phyloP scores from a whole-genome alignment of 345 rosid species.

The Viola odorata region DNA sequence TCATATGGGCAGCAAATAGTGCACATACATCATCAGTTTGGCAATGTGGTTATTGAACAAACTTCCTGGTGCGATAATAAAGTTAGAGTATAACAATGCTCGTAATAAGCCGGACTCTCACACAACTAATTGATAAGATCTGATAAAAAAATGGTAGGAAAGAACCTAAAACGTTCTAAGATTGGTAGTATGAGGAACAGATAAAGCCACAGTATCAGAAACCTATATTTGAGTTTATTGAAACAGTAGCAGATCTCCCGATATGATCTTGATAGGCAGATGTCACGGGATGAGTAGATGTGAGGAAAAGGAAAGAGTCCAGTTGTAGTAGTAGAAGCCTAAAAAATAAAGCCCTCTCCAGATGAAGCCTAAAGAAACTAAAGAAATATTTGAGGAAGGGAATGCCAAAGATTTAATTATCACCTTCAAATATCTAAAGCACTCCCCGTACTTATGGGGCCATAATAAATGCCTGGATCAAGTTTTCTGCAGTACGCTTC shows the following conservation, averaged over 20 bases:
- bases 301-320: conserved; percentile 22
- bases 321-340: conserved; percentile 33
- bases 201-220: conserved; percentile 23
- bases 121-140: conserved; percentile 28
- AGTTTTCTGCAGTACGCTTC: conserved; percentile 84
- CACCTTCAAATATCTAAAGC: conserved; percentile 31
- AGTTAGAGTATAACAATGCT: conserved; percentile 22
- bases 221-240: conserved; percentile 26
- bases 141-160: conserved; percentile 36
- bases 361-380: conserved; percentile 36
- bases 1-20: conserved; percentile 24
- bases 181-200: conserved; percentile 28
- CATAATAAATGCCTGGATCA: conserved; percentile 97
- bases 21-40: conserved; percentile 22
- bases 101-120: conserved; percentile 29
- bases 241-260: conserved; percentile 25
- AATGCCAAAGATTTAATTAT: conserved; percentile 30
- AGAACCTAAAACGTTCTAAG: conserved; percentile 47
- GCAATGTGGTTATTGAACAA: conserved; percentile 19
- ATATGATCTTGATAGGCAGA: conserved; percentile 33
- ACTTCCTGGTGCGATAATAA: conserved; percentile 18
- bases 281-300: conserved; percentile 12
- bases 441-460: conserved; percentile 45
- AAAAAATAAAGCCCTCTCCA: conserved; percentile 24
- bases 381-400: conserved; percentile 25